Evolutionary conservation across 108 stramenopile species (phyloP), one percentile per base, ranked within the genome.

Genomic region (Nitzschia putrida): DNA sequence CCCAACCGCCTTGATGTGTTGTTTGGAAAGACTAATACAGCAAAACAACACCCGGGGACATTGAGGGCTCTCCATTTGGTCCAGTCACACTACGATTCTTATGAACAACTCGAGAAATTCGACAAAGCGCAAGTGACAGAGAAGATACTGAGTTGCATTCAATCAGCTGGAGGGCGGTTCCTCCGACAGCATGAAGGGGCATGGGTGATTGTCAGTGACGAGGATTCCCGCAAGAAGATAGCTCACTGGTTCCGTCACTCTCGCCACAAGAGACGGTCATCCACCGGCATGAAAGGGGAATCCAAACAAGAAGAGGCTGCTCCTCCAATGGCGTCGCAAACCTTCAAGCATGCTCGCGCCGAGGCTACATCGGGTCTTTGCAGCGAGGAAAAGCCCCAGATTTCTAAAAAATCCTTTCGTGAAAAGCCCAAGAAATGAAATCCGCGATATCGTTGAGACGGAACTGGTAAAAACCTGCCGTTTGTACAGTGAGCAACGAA

Each of bases 1-100:
- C 76, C 76, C 0, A 25, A 22, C 14, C 41, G 59, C 3, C 65
- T 77, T 51, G 76, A 77, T 70, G 76, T 77, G 8, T 40, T 77
- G 44, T 77, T 77, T 58, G 76, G 76, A 13, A 57, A 68, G 13
- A 50, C 40, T 53, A 16, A 24, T 24, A 43, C 20, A n/a, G 57
- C 68, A 0, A n/a, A 63, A 0, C 60, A 68, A 0, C 76, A 77
- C 55, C 18, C 56, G 0, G 76, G 76, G 16, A 77, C 73, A 29
- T 25, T 57, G n/a, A 54, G 69, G 20, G 59, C 59, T 18, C 24
- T 50, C 0, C 53, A 55, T 25, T 10, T 77, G 18, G 64, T 77
- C 0, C 54, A 77, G 29, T 65, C 65, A 63, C 29, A 65, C 10
- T 45, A 47, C 20, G 66, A 53, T 0, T 20, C 53, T 23, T 78